Evolutionary conservation across 352 stramenopile species (phyloP).

Genomic region (Phytophthora hybrid): DNA sequence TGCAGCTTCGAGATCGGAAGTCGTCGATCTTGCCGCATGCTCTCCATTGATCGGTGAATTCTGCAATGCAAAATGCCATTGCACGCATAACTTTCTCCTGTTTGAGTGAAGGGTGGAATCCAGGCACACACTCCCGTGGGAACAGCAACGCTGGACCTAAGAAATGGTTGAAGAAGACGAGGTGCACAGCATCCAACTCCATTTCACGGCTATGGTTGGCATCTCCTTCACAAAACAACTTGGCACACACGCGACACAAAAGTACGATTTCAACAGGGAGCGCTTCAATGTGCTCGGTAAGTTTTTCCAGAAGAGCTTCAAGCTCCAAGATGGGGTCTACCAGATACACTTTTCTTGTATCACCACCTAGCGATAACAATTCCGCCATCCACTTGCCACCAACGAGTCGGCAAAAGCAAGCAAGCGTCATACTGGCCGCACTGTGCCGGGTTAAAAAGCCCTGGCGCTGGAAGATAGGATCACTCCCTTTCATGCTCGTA

Average conservation of each 20-base stretch:
- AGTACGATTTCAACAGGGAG: conserved; percentile 65
- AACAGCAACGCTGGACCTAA: conserved; percentile 58
- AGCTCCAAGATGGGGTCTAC: conserved; percentile 12
- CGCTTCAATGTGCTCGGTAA: conserved; percentile 30
- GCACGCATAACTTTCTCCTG: conserved; percentile 24
- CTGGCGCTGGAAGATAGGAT: conserved; percentile 15
- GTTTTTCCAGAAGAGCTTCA: conserved; percentile 40
- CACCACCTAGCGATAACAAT: conserved; percentile 11
- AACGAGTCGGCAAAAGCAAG: conserved; percentile 42
- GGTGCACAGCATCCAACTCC: conserved; percentile 49
- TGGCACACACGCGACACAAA: conserved; percentile 52
- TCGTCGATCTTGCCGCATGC: background rate
- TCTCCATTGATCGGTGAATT: conserved; percentile 24
- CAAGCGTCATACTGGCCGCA: conserved; percentile 45
- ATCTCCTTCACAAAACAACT: conserved; percentile 25
- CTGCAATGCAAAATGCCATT: conserved; percentile 29
- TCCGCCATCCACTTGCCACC: conserved; percentile 44
- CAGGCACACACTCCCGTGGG: conserved; percentile 17
- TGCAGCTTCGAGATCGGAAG: conserved; percentile 18
- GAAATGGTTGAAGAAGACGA: conserved; percentile 85
- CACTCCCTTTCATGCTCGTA: conserved; percentile 1
- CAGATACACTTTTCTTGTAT: background rate
- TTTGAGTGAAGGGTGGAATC: conserved; percentile 11
- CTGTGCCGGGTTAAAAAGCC: conserved; percentile 46
- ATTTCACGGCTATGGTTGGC: background rate